These are phyloP conservation scores for Ustilago bromivora DNA, from an alignment of 1,284 basidiomycete species.

Conservation along the genomic window DNA sequence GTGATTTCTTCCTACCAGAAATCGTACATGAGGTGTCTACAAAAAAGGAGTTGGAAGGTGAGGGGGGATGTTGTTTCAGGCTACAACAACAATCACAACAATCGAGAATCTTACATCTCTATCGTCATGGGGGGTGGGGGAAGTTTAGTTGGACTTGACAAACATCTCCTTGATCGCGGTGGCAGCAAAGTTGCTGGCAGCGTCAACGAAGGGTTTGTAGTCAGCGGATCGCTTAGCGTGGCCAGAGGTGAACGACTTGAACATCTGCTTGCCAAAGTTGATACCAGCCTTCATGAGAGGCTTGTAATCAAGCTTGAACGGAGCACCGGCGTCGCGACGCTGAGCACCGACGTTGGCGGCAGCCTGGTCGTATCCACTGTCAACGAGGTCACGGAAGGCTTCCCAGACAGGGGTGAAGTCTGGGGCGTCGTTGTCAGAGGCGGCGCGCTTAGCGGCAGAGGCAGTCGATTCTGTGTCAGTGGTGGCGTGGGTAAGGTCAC, in stretches of 20 bases:
- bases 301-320: conserved; percentile 45
- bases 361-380: conserved; percentile 45
- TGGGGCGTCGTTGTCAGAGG: conserved; percentile 23
- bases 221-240: conserved; percentile 58
- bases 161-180: conserved; percentile 47
- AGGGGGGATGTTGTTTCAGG: background rate
- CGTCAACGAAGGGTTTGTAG: conserved; percentile 83
- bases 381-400: conserved; percentile 55
- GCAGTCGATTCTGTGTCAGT: conserved; percentile 1
- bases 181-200: conserved; percentile 66
- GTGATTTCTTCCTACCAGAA: conserved; percentile 20
- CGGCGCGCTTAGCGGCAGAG: conserved; percentile 28
- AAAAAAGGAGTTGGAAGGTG: background rate
- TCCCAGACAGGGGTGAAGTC: conserved; percentile 55
- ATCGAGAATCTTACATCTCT: conserved; percentile 5
- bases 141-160: conserved; percentile 21
- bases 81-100: conserved; percentile 11
- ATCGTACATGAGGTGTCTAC: conserved; percentile 14
- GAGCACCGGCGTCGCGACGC: conserved; percentile 26
- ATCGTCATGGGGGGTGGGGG: background rate
- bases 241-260: conserved; percentile 41
- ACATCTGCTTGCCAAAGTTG: conserved; percentile 44
- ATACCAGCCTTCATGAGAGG: conserved; percentile 47
- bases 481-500: conserved; percentile 13
- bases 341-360: conserved; percentile 20